Base-by-base conservation (phyloP, 441 rosid genomes). In the Populus trichocarpa region DNA sequence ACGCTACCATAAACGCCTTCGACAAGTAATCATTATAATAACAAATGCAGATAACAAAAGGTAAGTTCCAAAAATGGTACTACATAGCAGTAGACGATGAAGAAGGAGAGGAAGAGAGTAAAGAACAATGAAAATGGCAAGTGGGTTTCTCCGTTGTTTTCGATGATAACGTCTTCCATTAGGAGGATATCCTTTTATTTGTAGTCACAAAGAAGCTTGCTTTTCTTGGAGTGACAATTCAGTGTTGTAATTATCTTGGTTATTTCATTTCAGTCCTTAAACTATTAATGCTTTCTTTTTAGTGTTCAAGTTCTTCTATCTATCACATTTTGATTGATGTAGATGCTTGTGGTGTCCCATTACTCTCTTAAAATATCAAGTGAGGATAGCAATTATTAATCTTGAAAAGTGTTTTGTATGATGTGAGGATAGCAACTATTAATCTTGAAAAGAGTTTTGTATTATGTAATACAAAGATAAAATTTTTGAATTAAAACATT, bases 1-100 rank as follows among this genome's bases (percentile, higher is more conserved):
- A 85, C 79, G 81, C 76, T 57, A 87, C 67, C 78, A 72, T 30
- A 26, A 75, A 82, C 79, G 75, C 69, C 79, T 61, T 26, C 50
- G 40, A 35, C 8, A 35, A 35, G 30, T 61, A 71, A 72, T 35
- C 8, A 35, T 35, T 35, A 26, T 46, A 42, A 71, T 12, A 42
- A 71, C 8, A 13, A 13, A 32, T 11, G 23, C 22, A 70, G 4
- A 70, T 1, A 50, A 46, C 0, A 13, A 38, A 14, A 9, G 33
- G 5, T 7, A 53, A 38, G 59, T 35, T 70, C 75, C 61, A 70
- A 26, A 77, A 18, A 70, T 3, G 4, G 42, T 38, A 40, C 36
- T 33, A 50, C 46, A 33, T 69, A 3, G 14, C 38, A 53, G 57
- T 14, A 30, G 2, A 69, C 68, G 32, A 66, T 32, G 69, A 70